Conservation (phyloP, 139 green algal genomes). For the Nannochloris sp. region DNA sequence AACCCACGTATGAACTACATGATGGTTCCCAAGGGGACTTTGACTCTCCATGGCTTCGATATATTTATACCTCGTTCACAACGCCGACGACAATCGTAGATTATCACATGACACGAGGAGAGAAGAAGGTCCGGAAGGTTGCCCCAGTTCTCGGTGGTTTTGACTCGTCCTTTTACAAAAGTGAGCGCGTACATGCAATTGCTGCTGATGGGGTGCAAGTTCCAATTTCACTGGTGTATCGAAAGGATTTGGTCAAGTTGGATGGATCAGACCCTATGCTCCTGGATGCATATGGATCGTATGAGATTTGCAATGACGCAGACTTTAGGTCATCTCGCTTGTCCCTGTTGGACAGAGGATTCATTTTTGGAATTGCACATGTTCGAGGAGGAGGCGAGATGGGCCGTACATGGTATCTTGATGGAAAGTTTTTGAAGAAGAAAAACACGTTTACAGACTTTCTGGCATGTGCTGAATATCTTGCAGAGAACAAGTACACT, state of each 20-base stretch:
- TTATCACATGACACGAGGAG: conserved; percentile 58
- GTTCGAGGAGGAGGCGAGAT: conserved; percentile 74
- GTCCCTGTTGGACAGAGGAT: conserved; percentile 65
- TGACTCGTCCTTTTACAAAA: conserved; percentile 58
- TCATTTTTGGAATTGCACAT: conserved; percentile 72
- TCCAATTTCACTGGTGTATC: conserved; percentile 66
- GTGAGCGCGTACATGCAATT: conserved; percentile 64
- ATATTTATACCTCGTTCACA: conserved; percentile 69
- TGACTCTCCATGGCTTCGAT: conserved; percentile 56
- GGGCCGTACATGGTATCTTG: conserved; percentile 67
- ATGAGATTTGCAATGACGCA: conserved; percentile 52
- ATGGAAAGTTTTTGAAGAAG: conserved; percentile 70
- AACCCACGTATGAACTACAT: conserved; percentile 58
- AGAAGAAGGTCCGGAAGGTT: conserved; percentile 58
- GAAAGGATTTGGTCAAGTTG: conserved; percentile 44
- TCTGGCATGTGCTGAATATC: conserved; percentile 54
- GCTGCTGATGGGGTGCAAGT: conserved; percentile 50
- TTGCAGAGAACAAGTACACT: conserved; percentile 51
- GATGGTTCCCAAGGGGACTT: conserved; percentile 56
- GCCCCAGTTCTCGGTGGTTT: conserved; percentile 74
- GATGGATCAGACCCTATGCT: conserved; percentile 60
- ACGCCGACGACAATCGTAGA: conserved; percentile 70
- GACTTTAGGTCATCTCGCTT: conserved; percentile 31
- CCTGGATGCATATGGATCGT: conserved; percentile 48
- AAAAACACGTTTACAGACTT: conserved; percentile 77